Conservation (phyloP, 441 rosid genomes). For the Erysimum cheiri region DNA sequence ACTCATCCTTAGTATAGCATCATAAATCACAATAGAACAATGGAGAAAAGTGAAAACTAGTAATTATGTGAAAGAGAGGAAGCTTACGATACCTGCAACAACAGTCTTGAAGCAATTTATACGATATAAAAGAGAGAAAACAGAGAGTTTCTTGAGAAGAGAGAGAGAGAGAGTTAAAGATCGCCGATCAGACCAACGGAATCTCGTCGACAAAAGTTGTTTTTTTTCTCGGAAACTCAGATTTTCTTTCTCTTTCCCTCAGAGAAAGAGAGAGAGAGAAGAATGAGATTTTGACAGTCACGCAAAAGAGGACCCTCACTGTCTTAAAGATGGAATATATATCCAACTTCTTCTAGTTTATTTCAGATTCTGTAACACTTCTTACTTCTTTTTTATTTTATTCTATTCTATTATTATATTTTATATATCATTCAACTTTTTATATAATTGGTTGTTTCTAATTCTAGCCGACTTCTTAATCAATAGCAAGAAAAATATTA, state of each 20-base stretch:
- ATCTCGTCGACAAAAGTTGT: constrained; percentile 6
- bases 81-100: too few relatives aligned
- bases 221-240: constrained; percentile 42
- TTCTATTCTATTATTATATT: neutral
- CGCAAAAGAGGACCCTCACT: constrained; percentile 56
- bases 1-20: too few relatives aligned
- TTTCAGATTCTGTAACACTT: constrained; percentile 21
- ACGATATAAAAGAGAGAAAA: too few relatives aligned
- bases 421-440: neutral
- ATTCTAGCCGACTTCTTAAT: constrained; percentile 8
- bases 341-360: constrained; percentile 33
- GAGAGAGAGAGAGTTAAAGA: constrained; percentile 4
- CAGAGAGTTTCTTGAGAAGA: neutral
- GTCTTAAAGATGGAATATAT: constrained; percentile 40
- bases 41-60: neutral
- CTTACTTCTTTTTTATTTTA: neutral
- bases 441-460: neutral
- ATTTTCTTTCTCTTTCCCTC: constrained; percentile 15
- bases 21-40: neutral
- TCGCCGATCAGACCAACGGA: constrained; percentile 18
- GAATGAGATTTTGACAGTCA: constrained; percentile 85
- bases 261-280: constrained; percentile 38
- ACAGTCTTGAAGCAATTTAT: constrained; percentile 6
- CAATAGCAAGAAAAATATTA: neutral
- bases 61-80: neutral